Evolutionary conservation across 495 filamentous ascomycete species (phyloP).

Genomic region (Penicillium silybi): DNA sequence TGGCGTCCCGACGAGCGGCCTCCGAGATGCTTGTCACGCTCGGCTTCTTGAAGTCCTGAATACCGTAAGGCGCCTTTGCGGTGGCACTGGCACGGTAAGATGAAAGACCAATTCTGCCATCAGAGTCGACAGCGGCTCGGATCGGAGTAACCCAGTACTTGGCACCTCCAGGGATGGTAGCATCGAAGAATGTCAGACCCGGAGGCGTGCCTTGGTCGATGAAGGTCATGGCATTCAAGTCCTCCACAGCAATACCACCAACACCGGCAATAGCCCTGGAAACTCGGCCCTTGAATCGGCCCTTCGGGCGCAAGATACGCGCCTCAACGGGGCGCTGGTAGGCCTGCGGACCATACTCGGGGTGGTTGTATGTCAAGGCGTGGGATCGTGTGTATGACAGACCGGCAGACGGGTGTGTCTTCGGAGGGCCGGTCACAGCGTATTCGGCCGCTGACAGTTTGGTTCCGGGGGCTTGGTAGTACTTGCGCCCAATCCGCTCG

Average conservation of each 20-base stretch:
- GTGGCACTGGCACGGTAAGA: slow-evolving; percentile 42
- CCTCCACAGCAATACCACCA: slow-evolving; percentile 48
- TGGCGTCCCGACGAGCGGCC: slow-evolving; percentile 20
- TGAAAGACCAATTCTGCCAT: slow-evolving; percentile 53
- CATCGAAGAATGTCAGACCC: slow-evolving; percentile 51
- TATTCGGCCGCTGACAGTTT: slow-evolving; percentile 46
- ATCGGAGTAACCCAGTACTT: slow-evolving; percentile 61
- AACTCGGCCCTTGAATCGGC: slow-evolving; percentile 31
- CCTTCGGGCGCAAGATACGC: slow-evolving; percentile 56
- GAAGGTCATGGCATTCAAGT: slow-evolving; percentile 39
- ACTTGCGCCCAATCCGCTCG: slow-evolving; percentile 31
- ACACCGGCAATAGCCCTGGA: slow-evolving; percentile 45
- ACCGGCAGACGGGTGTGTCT: slow-evolving; percentile 89
- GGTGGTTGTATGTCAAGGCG: slow-evolving; percentile 71
- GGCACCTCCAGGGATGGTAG: slow-evolving; percentile 57
- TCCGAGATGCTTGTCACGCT: slow-evolving; percentile 22
- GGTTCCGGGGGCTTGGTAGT: slow-evolving; percentile 35
- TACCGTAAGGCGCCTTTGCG: slow-evolving; percentile 48
- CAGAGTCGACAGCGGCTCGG: slow-evolving; percentile 53
- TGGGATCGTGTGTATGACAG: slow-evolving; percentile 76
- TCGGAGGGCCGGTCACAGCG: slow-evolving; percentile 60
- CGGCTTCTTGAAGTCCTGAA: slow-evolving; percentile 35
- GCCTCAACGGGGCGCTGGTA: slow-evolving; percentile 60
- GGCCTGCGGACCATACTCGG: slow-evolving; percentile 72
- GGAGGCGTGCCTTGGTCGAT: slow-evolving; percentile 27